phyloP scores from a whole-genome alignment of 2,329 filamentous ascomycete genomes.

The Cordyceps militaris region DNA sequence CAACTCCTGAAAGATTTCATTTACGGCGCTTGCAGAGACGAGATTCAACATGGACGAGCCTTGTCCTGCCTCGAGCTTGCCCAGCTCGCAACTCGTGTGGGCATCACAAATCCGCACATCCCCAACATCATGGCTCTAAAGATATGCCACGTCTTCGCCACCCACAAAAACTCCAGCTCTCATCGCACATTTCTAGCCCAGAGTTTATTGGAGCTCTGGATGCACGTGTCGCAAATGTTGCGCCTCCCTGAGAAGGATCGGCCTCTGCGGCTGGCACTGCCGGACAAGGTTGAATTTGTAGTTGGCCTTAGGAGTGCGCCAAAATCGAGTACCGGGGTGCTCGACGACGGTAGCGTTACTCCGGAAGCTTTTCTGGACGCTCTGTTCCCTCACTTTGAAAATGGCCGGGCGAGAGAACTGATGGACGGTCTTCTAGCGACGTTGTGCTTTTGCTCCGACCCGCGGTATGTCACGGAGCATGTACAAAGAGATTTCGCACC shows the following conservation, averaged over 20 bases:
- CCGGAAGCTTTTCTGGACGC: conserved; percentile 18
- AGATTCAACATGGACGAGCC: conserved; percentile 15
- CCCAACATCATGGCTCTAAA: conserved; percentile 27
- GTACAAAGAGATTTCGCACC: conserved; percentile 21
- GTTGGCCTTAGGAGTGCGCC: neutral
- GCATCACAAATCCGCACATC: conserved; percentile 11
- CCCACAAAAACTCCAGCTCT: conserved; percentile 12
- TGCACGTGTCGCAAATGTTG: conserved; percentile 1
- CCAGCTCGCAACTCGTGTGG: conserved; percentile 11
- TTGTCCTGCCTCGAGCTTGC: conserved; percentile 20
- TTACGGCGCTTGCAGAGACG: conserved; percentile 14
- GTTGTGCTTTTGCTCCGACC: conserved; percentile 25
- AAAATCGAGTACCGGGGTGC: neutral
- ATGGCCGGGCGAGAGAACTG: conserved; percentile 20
- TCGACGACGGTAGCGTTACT: neutral
- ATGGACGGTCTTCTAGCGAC: conserved; percentile 28
- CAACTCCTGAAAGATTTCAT: conserved; percentile 19
- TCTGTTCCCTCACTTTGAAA: conserved; percentile 26
- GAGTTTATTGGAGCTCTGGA: conserved; percentile 11
- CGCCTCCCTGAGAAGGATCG: conserved; percentile 15
- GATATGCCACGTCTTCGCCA: conserved; percentile 23
- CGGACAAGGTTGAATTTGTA: neutral
- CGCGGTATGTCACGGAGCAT: conserved; percentile 13
- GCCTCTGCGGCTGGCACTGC: neutral
- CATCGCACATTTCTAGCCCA: conserved; percentile 15